Percentiles rank a stretch among this genome's conserved stretches.
Conservation (phyloP, 108 stramenopile species). For the Discostella stelligeroides region DNA sequence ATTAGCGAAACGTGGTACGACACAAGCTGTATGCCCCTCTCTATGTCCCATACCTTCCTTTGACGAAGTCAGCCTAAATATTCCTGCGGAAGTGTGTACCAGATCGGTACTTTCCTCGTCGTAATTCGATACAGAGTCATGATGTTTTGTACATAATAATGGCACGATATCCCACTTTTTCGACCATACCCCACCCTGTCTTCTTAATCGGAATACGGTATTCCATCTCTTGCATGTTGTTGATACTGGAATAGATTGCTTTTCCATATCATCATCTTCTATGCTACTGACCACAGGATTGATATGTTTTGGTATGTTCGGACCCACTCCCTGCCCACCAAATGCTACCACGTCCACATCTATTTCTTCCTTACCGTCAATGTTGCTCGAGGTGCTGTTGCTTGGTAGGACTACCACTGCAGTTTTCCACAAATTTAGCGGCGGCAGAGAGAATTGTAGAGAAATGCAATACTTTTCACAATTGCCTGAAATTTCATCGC, state of each 20-base stretch:
- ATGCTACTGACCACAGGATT: background rate
- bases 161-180: conserved; percentile 36
- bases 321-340: conserved; percentile 86
- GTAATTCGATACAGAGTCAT: background rate
- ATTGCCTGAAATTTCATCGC: conserved; percentile 1
- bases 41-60: conserved; percentile 20
- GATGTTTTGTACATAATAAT: background rate
- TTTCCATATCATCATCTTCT: background rate
- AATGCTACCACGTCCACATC: conserved; percentile 58
- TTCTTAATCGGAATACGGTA: conserved; percentile 36
- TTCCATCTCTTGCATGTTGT: conserved; percentile 43
- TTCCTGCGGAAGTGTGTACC: conserved; percentile 25
- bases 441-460: conserved; percentile 46
- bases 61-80: conserved; percentile 22
- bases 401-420: conserved; percentile 51
- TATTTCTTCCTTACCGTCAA: background rate
- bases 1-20: conserved; percentile 13
- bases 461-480: conserved; percentile 16
- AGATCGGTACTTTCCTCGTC: background rate
- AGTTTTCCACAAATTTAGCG: conserved; percentile 73
- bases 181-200: conserved; percentile 37
- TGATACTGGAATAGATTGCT: background rate
- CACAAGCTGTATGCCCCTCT: conserved; percentile 44
- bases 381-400: background rate
- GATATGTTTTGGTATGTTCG: conserved; percentile 10